Evolutionary conservation across 225 moss, liverwort and hornwort species (phyloP).

Genomic region (Ulota crispa): DNA sequence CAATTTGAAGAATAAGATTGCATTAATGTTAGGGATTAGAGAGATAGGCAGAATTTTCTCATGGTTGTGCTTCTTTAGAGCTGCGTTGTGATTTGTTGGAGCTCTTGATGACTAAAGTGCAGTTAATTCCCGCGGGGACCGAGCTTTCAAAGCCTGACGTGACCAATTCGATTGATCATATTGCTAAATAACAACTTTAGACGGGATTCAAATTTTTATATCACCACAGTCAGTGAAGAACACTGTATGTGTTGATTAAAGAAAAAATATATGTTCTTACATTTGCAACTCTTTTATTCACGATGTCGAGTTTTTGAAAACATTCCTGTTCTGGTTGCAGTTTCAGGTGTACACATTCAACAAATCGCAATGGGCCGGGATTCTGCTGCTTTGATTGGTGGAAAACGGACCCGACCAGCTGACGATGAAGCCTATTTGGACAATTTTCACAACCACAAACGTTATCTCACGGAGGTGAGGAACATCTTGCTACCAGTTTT

Average conservation of each 20-base stretch:
- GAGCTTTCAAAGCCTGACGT: too few relatives aligned
- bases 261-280: neutral
- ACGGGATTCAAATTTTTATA: too few relatives aligned
- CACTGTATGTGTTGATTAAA: too few relatives aligned
- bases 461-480: constrained; percentile 91
- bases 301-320: constrained; percentile 8
- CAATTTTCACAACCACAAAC: constrained; percentile 91
- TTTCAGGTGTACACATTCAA: constrained; percentile 7
- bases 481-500: neutral
- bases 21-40: neutral
- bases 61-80: constrained; percentile 14
- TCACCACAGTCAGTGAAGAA: too few relatives aligned
- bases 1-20: constrained; percentile 10
- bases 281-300: neutral
- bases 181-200: too few relatives aligned
- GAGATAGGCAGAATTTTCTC: neutral
- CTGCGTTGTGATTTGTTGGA: constrained; percentile 12
- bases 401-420: constrained; percentile 76
- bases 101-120: neutral
- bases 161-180: too few relatives aligned
- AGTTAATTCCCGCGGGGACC: neutral
- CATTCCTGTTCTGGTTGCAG: neutral
- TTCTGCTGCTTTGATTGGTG: constrained; percentile 69
- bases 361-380: constrained; percentile 55
- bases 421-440: constrained; percentile 91